Conservation (phyloP, 805 yeast species). For the Priceomyces melissophilus region DNA sequence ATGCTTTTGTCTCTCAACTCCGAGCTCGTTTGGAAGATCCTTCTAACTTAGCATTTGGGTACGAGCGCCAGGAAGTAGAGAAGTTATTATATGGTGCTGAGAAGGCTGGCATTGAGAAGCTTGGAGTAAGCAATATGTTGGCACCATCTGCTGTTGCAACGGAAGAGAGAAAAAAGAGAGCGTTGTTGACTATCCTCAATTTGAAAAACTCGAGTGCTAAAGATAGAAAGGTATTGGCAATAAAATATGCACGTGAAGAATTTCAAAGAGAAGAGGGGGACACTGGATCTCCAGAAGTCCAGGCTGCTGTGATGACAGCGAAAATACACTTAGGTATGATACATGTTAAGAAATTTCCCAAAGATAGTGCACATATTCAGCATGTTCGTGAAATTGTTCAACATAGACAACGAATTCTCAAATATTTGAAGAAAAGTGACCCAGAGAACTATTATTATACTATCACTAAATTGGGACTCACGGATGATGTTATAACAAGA, state of each 20-base stretch:
- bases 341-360: constrained; percentile 63
- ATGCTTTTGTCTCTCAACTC: constrained; percentile 67
- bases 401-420: constrained; percentile 77
- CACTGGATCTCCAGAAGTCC: constrained; percentile 93
- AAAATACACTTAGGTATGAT: constrained; percentile 73
- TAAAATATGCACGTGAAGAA: constrained; percentile 67
- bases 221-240: constrained; percentile 57
- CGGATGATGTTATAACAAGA: constrained; percentile 69
- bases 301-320: constrained; percentile 86
- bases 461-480: constrained; percentile 80
- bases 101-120: constrained; percentile 47
- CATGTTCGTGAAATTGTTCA: constrained; percentile 80
- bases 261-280: constrained; percentile 84
- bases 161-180: constrained; percentile 61
- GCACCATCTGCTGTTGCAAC: constrained; percentile 23
- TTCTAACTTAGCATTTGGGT: constrained; percentile 57
- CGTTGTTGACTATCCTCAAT: constrained; percentile 66
- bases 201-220: constrained; percentile 64
- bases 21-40: constrained; percentile 66
- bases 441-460: constrained; percentile 84
- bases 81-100: constrained; percentile 76
- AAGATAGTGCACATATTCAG: constrained; percentile 71
- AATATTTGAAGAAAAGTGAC: constrained; percentile 75
- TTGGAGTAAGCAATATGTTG: constrained; percentile 25
- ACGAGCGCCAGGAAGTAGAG: constrained; percentile 63